Base-by-base conservation (phyloP, 2,329 filamentous ascomycete genomes). In the Metarhizium anisopliae region DNA sequence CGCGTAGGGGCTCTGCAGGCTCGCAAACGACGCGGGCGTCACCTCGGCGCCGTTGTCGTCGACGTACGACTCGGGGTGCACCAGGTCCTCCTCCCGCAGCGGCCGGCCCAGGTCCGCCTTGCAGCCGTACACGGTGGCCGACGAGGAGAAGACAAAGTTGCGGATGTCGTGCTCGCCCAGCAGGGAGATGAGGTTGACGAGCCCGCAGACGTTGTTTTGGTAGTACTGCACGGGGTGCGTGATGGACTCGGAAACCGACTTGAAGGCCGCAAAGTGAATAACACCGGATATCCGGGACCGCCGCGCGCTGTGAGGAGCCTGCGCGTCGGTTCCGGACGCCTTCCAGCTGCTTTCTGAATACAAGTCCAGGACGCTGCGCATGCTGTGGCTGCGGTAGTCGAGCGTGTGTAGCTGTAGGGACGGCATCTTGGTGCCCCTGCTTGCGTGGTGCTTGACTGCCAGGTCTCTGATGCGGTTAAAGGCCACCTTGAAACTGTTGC, bases 261-360 rank as follows among this genome's bases (percentile, higher is more conserved):
- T 87, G 72, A 81, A 81, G 1, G 84, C 84, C 14, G 84, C 84
- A 60, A 87, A 87, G 63, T 87, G 84, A 56, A 87, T 85, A n/a
- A 87, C 82, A 1, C 82, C 83, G 0, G 52, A 18, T 58, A 86
- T 84, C 35, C 71, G 74, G 2, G 80, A 83, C 53, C 58, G 60
- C 43, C 64, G 63, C 0, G 54, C 55, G 45, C 61, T 8, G 2
- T 6, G 16, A 25, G 42, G 16, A 18, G n/a, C 6, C 16, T 45
- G n/a, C 6, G 10, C 10, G 10, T 16, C n/a, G 5, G 40, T n/a
- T 2, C 1, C 18, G 4, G 42, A 10, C 8, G 42, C 3, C 42
- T 45, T 18, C 5, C 6, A 2, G n/a, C 6, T 20, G 4, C 16
- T 16, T 6, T 6, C 18, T 13, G 16, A 63, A 59, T 73, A 72